A percentile compares a stretch with the other conserved stretches of the same genome.
phyloP scores from a whole-genome alignment of 2,329 filamentous ascomycete genomes.

The Beauveria asiatica region DNA sequence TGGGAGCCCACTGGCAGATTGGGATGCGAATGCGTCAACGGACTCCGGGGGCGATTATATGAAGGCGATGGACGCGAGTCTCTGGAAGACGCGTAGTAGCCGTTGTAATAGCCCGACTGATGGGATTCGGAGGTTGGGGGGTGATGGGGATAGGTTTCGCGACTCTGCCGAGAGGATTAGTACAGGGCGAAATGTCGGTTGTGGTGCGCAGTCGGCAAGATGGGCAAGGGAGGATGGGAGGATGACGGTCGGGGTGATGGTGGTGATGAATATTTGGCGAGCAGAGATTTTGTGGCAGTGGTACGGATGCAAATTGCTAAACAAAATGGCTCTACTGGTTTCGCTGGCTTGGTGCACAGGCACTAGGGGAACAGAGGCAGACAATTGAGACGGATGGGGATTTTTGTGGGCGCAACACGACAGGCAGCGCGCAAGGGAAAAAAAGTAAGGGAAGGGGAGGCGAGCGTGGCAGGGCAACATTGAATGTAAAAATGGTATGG shows the following conservation, averaged over 20 bases:
- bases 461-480: background rate
- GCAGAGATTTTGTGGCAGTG: constrained; percentile 1
- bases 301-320: background rate
- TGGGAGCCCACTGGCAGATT: constrained; percentile 34
- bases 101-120: constrained; percentile 39
- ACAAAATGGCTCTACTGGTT: background rate
- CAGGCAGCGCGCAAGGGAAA: background rate
- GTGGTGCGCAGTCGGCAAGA: background rate
- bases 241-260: background rate
- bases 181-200: constrained; percentile 16
- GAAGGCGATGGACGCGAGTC: constrained; percentile 24
- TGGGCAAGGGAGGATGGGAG: constrained; percentile 11
- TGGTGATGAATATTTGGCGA: constrained; percentile 1
- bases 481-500: background rate
- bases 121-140: constrained; percentile 34
- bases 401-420: constrained; percentile 8
- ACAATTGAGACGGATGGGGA: constrained; percentile 7
- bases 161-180: constrained; percentile 29
- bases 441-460: background rate
- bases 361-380: constrained; percentile 3
- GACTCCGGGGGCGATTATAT: constrained; percentile 40
- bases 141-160: constrained; percentile 41
- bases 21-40: constrained; percentile 41
- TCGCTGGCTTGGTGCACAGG: constrained; percentile 7
- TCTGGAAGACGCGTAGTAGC: constrained; percentile 38